Percentiles rank a stretch among this genome's conserved stretches.
Conservation (phyloP, 768 basidiomycete genomes). For the Tremella fuciformis region DNA sequence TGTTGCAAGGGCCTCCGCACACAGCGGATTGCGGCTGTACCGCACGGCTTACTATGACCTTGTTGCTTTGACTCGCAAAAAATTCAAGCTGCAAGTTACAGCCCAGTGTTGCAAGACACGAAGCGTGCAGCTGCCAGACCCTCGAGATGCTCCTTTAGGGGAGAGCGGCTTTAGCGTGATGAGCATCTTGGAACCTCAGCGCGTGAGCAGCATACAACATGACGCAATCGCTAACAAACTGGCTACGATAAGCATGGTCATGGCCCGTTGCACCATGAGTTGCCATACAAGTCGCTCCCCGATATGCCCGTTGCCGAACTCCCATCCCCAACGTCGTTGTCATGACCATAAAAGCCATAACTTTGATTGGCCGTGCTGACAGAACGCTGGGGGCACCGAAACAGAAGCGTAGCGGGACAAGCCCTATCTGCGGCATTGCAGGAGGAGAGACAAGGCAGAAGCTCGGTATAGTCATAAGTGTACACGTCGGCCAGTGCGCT, state of each 20-base stretch:
- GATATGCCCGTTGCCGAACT: conserved; percentile 21
- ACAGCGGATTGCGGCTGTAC: too few relatives aligned
- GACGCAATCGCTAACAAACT: too few relatives aligned
- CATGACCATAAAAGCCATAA: conserved; percentile 47
- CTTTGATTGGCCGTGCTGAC: conserved; percentile 31
- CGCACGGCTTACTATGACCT: too few relatives aligned
- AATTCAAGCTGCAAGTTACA: too few relatives aligned
- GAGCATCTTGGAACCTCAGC: background rate
- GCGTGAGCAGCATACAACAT: too few relatives aligned
- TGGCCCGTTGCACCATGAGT: conserved; percentile 45
- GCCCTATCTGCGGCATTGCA: conserved; percentile 47
- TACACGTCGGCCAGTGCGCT: background rate
- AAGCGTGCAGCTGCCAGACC: background rate
- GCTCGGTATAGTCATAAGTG: conserved; percentile 43
- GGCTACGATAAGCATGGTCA: background rate
- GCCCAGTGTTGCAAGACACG: too few relatives aligned
- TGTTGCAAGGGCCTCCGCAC: too few relatives aligned
- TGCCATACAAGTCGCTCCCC: conserved; percentile 39
- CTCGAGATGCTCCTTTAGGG: background rate
- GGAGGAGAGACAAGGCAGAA: conserved; percentile 47
- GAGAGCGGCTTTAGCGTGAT: background rate
- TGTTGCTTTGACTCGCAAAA: too few relatives aligned
- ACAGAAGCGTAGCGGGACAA: conserved; percentile 51
- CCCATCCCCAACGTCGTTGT: conserved; percentile 30
- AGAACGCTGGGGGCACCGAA: conserved; percentile 43